These are phyloP conservation scores for Simmondsia chinensis DNA, from an alignment of 148 eudicot genomes.

Conservation along the genomic window DNA sequence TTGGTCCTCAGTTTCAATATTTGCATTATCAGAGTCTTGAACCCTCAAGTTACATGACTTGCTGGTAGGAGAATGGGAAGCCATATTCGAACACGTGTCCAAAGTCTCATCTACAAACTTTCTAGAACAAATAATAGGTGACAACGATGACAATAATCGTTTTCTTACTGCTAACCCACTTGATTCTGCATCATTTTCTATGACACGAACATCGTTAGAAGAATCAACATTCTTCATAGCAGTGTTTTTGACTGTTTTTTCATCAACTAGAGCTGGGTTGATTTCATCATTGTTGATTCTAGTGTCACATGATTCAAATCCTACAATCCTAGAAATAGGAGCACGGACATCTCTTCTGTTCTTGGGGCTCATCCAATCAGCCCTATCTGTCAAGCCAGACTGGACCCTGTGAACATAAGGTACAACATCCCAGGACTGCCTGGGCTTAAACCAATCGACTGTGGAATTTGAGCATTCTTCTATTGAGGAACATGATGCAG, in stretches of 20 bases:
- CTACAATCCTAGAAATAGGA: conserved; percentile 57
- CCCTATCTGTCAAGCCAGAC: conserved; percentile 13
- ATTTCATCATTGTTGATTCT: conserved; percentile 1
- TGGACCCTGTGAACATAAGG: conserved; percentile 21
- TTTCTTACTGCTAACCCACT: conserved; percentile 27
- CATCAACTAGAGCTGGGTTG: too few species aligned
- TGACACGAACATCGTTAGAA: conserved; percentile 13
- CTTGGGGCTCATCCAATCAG: conserved; percentile 19
- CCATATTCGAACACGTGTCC: conserved; percentile 15
- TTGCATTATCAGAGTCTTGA: conserved; percentile 32
- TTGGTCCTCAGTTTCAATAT: conserved; percentile 23
- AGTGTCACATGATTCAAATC: conserved; percentile 35
- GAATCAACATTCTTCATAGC: conserved; percentile 17
- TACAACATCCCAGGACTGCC: conserved; percentile 19
- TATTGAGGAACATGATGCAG: conserved; percentile 18
- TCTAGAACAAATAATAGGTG: conserved; percentile 19
- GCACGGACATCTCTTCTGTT: conserved; percentile 20
- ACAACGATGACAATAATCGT: conserved; percentile 55
- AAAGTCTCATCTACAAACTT: conserved; percentile 36
- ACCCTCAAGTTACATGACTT: conserved; percentile 13
- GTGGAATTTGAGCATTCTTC: conserved; percentile 18
- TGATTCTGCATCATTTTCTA: conserved; percentile 14
- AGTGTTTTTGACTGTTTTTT: too few species aligned
- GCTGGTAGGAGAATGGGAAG: conserved; percentile 2
- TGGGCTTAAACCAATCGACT: conserved; percentile 12